Percentiles rank a stretch among this genome's conserved stretches.
These are phyloP conservation scores for Fusarium domesticum DNA, from an alignment of 2,329 filamentous ascomycete species.

Conservation along the genomic window DNA sequence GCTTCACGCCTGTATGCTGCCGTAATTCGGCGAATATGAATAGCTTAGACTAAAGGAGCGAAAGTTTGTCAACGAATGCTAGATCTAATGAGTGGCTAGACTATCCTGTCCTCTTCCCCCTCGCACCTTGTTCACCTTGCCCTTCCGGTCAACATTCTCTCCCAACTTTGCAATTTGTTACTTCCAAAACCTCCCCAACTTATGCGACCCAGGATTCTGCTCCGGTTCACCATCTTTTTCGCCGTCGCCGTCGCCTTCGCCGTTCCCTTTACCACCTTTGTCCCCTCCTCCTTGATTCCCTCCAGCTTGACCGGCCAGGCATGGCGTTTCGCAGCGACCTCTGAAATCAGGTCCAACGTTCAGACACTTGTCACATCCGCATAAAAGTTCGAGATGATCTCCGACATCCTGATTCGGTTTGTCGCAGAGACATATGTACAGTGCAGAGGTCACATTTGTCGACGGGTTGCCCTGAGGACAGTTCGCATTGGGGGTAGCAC, in stretches of 20 bases:
- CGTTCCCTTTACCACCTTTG: background rate
- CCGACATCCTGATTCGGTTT: constrained; percentile 33
- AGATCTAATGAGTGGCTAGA: background rate
- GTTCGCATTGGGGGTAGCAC: constrained; percentile 35
- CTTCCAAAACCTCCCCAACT: constrained; percentile 11
- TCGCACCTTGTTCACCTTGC: background rate
- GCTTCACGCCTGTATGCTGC: no score
- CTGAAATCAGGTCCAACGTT: constrained; percentile 40
- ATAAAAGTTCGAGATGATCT: constrained; percentile 37
- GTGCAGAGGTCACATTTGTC: constrained; percentile 32
- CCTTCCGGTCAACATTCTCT: background rate
- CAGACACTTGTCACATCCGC: constrained; percentile 40
- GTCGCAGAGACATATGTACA: constrained; percentile 41
- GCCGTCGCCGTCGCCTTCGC: background rate
- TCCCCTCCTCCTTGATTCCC: background rate
- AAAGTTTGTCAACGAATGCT: background rate
- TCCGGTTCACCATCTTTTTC: background rate
- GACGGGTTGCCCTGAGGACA: constrained; percentile 33
- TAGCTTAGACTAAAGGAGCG: background rate
- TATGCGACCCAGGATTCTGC: constrained; percentile 4
- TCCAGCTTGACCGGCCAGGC: constrained; percentile 22
- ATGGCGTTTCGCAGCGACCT: constrained; percentile 39
- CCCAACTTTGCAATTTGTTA: background rate
- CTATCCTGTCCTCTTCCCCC: background rate
- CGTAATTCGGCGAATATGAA: no score